phyloP scores from a whole-genome alignment of 2,329 filamentous ascomycete species.

The Fusarium avenaceum region DNA sequence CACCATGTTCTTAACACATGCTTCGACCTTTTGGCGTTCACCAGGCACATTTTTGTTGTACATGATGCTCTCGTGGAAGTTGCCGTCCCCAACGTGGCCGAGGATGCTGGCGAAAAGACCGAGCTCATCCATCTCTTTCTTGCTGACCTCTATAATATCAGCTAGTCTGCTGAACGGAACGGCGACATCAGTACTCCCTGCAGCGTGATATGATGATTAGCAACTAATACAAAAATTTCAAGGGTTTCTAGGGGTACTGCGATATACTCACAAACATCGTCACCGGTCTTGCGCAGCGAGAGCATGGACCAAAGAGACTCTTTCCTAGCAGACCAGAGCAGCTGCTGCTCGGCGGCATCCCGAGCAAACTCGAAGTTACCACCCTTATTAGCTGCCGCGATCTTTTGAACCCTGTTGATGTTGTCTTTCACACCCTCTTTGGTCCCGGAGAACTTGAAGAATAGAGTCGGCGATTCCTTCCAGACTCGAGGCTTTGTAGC shows the following conservation, averaged over 20 bases:
- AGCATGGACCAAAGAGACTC: constrained; percentile 89
- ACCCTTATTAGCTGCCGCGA: constrained; percentile 74
- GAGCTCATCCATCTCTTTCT: constrained; percentile 88
- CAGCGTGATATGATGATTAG: neutral
- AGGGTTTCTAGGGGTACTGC: neutral
- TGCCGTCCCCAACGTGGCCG: constrained; percentile 92
- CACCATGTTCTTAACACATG: constrained; percentile 90
- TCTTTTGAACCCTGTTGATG: constrained; percentile 75
- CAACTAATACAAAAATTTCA: neutral
- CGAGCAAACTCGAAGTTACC: constrained; percentile 82
- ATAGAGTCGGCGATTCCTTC: constrained; percentile 82
- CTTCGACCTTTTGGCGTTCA: constrained; percentile 81
- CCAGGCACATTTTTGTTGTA: constrained; percentile 79
- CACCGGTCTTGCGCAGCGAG: constrained; percentile 72
- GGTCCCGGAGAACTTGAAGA: constrained; percentile 89
- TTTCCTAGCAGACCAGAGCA: constrained; percentile 85
- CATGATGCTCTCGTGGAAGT: constrained; percentile 94
- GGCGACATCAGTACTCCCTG: constrained; percentile 85
- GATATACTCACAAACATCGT: constrained; percentile 72
- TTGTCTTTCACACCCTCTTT: constrained; percentile 83
- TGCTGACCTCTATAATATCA: constrained; percentile 84
- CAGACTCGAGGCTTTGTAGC: constrained; percentile 77
- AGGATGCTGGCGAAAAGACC: constrained; percentile 89
- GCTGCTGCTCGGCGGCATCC: constrained; percentile 76
- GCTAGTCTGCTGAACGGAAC: constrained; percentile 82